Evolutionary conservation across 441 rosid genomes (phyloP).

Genomic region (Francoa sonchifolia): DNA sequence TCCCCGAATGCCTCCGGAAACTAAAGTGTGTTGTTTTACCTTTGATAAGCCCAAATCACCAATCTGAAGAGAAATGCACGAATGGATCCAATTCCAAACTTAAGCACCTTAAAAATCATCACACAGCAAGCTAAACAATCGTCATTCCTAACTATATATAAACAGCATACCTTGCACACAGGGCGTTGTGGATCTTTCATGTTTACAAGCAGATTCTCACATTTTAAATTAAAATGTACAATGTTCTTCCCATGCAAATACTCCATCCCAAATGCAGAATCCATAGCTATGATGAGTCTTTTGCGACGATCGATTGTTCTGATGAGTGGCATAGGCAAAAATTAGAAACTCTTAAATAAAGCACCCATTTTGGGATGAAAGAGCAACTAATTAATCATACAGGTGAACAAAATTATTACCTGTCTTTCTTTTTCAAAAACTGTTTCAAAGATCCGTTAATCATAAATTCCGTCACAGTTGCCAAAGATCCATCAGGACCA

Average conservation of each 20-base stretch:
- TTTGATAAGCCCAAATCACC: slow-evolving; percentile 95
- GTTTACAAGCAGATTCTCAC: slow-evolving; percentile 90
- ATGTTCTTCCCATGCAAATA: slow-evolving; percentile 94
- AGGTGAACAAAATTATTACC: slow-evolving; percentile 30
- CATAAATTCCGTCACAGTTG: slow-evolving; percentile 96
- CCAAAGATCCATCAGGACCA: slow-evolving; percentile 94
- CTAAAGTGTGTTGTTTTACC: slow-evolving; percentile 91
- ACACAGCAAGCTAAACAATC: background rate
- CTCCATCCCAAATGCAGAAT: slow-evolving; percentile 98
- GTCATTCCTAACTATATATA: background rate
- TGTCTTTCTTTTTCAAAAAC: slow-evolving; percentile 92
- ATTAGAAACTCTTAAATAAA: background rate
- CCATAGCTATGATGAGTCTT: slow-evolving; percentile 98
- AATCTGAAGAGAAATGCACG: slow-evolving; percentile 33
- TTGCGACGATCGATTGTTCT: slow-evolving; percentile 96
- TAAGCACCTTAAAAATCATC: background rate
- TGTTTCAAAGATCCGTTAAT: slow-evolving; percentile 96
- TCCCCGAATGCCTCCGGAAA: slow-evolving; percentile 98
- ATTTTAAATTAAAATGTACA: slow-evolving; percentile 95
- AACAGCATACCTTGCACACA: slow-evolving; percentile 68
- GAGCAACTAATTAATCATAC: background rate
- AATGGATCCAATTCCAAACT: slow-evolving; percentile 10
- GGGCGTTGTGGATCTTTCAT: slow-evolving; percentile 99
- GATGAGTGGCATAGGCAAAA: slow-evolving; percentile 11
- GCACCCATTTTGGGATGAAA: background rate